phyloP scores from a whole-genome alignment of 495 filamentous ascomycete species.

The Penicillium coffeae region DNA sequence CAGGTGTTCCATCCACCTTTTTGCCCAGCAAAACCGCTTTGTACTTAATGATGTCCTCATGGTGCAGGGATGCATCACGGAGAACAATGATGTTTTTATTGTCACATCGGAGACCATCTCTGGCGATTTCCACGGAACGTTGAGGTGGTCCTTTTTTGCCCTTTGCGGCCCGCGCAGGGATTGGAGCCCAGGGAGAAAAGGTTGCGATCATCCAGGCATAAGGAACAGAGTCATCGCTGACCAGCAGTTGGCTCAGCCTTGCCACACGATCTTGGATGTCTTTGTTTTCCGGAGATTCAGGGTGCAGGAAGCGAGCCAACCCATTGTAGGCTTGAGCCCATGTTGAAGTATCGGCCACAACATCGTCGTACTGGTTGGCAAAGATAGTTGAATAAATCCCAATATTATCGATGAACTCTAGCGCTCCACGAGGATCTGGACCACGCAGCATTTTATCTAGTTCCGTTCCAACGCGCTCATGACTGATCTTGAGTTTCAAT shows the following conservation, averaged over 20 bases:
- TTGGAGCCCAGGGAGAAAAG: slow-evolving; percentile 68
- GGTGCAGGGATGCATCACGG: slow-evolving; percentile 57
- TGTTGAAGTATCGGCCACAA: slow-evolving; percentile 41
- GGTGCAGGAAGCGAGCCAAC: slow-evolving; percentile 27
- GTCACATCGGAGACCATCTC: slow-evolving; percentile 75
- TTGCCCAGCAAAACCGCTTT: slow-evolving; percentile 44
- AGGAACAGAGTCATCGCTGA: slow-evolving; percentile 56
- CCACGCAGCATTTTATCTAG: slow-evolving; percentile 87
- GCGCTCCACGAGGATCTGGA: slow-evolving; percentile 61
- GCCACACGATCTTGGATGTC: slow-evolving; percentile 8
- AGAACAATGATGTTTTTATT: slow-evolving; percentile 68
- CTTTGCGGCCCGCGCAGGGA: slow-evolving; percentile 39
- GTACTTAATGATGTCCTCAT: slow-evolving; percentile 53
- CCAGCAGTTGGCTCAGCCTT: slow-evolving; percentile 45
- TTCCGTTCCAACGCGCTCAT: slow-evolving; percentile 81
- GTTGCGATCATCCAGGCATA: slow-evolving; percentile 73
- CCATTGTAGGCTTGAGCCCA: slow-evolving; percentile 41
- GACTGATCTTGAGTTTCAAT: slow-evolving; percentile 84
- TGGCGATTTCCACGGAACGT: slow-evolving; percentile 53
- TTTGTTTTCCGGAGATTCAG: slow-evolving; percentile 8
- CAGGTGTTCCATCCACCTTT: slow-evolving; percentile 27
- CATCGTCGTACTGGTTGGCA: slow-evolving; percentile 43
- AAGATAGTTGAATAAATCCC: slow-evolving; percentile 79
- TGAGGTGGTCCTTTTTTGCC: slow-evolving; percentile 47
- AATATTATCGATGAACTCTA: slow-evolving; percentile 71